Conservation (phyloP, 2,329 filamentous ascomycete genomes). For the Furcasterigmium sp. region DNA sequence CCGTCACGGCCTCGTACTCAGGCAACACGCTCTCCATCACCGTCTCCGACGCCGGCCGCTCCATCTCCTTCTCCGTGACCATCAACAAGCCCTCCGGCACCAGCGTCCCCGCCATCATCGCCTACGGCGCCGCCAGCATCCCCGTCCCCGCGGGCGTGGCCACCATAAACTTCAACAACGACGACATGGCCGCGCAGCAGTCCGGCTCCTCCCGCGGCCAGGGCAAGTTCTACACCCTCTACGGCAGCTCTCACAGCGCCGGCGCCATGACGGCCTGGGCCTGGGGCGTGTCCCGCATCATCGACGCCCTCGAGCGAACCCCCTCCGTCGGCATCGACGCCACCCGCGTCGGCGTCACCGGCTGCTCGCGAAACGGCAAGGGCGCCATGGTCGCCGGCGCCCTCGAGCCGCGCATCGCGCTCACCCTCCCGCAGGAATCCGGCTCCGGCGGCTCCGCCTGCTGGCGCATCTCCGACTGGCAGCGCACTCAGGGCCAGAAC, state of each 20-base stretch:
- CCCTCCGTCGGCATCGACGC: conserved; percentile 31
- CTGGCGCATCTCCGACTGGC: conserved; percentile 31
- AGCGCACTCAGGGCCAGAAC: conserved; percentile 35
- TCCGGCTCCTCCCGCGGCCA: conserved; percentile 36
- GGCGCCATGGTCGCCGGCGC: conserved; percentile 44
- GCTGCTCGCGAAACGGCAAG: conserved; percentile 47
- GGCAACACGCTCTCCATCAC: conserved; percentile 28
- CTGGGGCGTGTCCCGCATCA: conserved; percentile 42
- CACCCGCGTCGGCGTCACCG: conserved; percentile 35
- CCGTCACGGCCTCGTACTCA: conserved; percentile 24
- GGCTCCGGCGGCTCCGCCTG: conserved; percentile 43
- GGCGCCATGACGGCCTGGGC: conserved; percentile 44
- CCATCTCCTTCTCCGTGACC: conserved; percentile 22
- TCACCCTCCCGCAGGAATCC: conserved; percentile 44
- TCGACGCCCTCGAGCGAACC: conserved; percentile 37
- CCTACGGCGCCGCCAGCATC: conserved; percentile 35
- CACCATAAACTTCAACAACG: conserved; percentile 43
- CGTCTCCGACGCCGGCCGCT: conserved; percentile 24
- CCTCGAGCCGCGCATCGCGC: conserved; percentile 40
- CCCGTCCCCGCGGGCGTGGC: conserved; percentile 40
- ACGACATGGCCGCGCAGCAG: conserved; percentile 31
- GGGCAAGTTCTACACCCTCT: conserved; percentile 44
- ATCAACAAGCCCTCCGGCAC: conserved; percentile 23
- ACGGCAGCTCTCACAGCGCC: conserved; percentile 36
- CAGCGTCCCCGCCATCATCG: conserved; percentile 42